Evolutionary conservation across 148 eudicot genomes (phyloP).

Genomic region (Polygonum maritimum): DNA sequence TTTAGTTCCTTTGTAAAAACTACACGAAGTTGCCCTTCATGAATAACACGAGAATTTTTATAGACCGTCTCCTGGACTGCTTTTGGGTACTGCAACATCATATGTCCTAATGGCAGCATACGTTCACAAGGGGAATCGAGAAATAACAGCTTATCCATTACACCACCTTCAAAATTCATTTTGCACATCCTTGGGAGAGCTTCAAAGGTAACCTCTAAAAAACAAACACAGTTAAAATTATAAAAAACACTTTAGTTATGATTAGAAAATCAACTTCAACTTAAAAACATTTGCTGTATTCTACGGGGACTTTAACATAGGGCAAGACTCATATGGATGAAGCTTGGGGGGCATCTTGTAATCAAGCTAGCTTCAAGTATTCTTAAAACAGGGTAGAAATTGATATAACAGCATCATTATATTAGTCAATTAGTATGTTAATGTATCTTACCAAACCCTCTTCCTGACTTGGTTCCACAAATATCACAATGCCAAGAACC

Average conservation of each 20-base stretch:
- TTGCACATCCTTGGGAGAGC: conserved; percentile 35
- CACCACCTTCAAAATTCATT: conserved; percentile 36
- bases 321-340: background rate
- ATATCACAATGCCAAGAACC: conserved; percentile 34
- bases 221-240: background rate
- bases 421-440: background rate
- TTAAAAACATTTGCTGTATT: background rate
- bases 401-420: background rate
- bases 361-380: background rate
- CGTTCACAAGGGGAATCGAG: conserved; percentile 41
- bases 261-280: background rate
- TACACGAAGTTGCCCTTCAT: conserved; percentile 61
- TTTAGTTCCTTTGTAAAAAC: conserved; percentile 41
- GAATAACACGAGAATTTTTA: conserved; percentile 44
- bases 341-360: background rate
- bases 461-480: conserved; percentile 31
- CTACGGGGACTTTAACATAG: background rate
- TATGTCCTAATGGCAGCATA: conserved; percentile 30
- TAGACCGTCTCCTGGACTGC: conserved; percentile 52
- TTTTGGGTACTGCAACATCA: conserved; percentile 39
- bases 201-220: conserved; percentile 31
- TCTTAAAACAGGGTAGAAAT: background rate
- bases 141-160: conserved; percentile 42
- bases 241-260: background rate
- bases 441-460: conserved; percentile 46